These are phyloP conservation scores for Diaporthe humulicola DNA, from an alignment of 2,329 filamentous ascomycete species.

Conservation along the genomic window DNA sequence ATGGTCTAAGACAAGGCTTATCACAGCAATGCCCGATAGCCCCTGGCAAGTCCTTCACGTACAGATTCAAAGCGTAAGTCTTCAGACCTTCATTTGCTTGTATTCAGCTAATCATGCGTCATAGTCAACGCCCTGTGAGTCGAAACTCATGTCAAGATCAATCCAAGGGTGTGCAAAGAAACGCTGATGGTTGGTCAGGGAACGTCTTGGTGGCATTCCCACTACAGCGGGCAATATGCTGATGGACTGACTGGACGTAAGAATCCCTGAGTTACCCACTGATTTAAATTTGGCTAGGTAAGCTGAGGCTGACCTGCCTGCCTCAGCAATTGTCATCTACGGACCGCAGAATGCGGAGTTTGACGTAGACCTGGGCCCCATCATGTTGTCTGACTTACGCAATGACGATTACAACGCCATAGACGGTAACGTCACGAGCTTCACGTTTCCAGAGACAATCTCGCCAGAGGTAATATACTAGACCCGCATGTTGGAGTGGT, in stretches of 20 bases:
- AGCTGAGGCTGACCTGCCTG: not conserved
- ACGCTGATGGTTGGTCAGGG: not conserved
- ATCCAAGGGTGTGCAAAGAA: too few relatives aligned
- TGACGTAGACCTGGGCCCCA: not conserved
- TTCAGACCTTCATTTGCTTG: not conserved
- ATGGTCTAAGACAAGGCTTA: not conserved
- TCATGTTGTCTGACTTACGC: conserved; percentile 7
- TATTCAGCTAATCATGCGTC: not conserved
- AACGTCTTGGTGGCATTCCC: conserved; percentile 2
- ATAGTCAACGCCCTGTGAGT: not conserved
- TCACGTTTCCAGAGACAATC: conserved; percentile 1
- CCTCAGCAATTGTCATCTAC: not conserved
- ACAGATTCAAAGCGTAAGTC: conserved; percentile 3
- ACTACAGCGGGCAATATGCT: not conserved
- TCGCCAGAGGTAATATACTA: not conserved
- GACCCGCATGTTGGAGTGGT: not conserved
- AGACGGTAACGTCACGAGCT: not conserved
- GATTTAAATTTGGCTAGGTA: too few relatives aligned
- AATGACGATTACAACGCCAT: not conserved
- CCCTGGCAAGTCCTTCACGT: not conserved
- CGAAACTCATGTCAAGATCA: not conserved
- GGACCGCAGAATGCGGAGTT: not conserved
- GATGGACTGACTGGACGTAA: conserved; percentile 13
- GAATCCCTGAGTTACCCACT: not conserved
- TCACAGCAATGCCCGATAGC: conserved; percentile 1